These are phyloP conservation scores for Aspergillus alliaceus DNA, from an alignment of 2,329 filamentous ascomycete species.

Conservation along the genomic window DNA sequence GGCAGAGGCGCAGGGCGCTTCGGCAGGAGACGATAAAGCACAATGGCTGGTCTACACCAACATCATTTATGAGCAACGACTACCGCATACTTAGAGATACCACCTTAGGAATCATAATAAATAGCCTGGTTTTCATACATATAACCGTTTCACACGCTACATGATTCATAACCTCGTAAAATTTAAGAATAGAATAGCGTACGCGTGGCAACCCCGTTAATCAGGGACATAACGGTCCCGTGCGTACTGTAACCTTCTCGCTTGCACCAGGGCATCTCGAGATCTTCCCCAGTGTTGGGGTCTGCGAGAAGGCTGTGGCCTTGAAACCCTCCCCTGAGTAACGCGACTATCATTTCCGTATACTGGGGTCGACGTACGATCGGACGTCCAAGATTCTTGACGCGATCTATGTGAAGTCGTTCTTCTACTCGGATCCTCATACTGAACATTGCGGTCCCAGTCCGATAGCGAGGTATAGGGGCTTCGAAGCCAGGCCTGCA, in stretches of 20 bases:
- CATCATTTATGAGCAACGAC: constrained; percentile 19
- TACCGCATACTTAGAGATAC: constrained; percentile 19
- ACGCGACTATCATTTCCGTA: constrained; percentile 16
- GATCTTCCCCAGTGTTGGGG: constrained; percentile 9
- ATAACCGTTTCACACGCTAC: constrained; percentile 7
- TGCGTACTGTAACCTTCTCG: constrained; percentile 29
- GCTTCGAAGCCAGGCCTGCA: constrained; percentile 79
- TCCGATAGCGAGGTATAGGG: constrained; percentile 69
- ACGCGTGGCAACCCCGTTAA: constrained; percentile 11
- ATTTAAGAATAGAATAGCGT: too few relatives aligned
- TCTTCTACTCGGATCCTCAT: constrained; percentile 41
- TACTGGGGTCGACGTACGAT: constrained; percentile 25
- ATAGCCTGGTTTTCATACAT: constrained; percentile 9
- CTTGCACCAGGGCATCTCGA: constrained; percentile 18
- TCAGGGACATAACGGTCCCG: constrained; percentile 36
- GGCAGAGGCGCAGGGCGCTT: constrained; percentile 38
- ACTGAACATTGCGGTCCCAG: constrained; percentile 82
- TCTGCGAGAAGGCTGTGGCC: constrained; percentile 18
- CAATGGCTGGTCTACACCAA: not conserved
- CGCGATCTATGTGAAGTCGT: not conserved
- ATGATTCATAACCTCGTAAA: not conserved
- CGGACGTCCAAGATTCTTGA: constrained; percentile 5
- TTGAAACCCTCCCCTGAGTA: constrained; percentile 26
- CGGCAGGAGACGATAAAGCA: constrained; percentile 30
- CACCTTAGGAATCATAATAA: constrained; percentile 9